A percentile compares a stretch with the other conserved stretches of the same genome.
These are phyloP conservation scores for Cryomyces minteri DNA, from an alignment of 495 filamentous ascomycete genomes.

Conservation along the genomic window DNA sequence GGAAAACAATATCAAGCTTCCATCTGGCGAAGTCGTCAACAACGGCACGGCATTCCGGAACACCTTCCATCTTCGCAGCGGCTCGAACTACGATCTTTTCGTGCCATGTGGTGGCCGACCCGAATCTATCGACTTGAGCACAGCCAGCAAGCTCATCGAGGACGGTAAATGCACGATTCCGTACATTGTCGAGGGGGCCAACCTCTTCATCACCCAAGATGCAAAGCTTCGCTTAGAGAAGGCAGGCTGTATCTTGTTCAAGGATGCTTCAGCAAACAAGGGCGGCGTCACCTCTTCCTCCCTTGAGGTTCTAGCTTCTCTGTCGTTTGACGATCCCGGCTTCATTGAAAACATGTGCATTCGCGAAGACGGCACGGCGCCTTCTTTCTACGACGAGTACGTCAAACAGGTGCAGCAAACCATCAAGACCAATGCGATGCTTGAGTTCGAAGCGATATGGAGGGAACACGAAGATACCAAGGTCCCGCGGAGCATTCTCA, in stretches of 20 bases:
- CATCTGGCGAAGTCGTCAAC: conserved; percentile 65
- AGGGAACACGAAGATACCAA: conserved; percentile 73
- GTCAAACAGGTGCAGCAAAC: conserved; percentile 79
- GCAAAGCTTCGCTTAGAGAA: conserved; percentile 88
- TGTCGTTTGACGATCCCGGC: conserved; percentile 77
- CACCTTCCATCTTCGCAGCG: conserved; percentile 76
- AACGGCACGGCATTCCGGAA: conserved; percentile 96
- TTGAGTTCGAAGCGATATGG: conserved; percentile 98
- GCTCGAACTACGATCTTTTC: conserved; percentile 64
- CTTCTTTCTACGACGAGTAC: conserved; percentile 81
- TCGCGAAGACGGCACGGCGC: conserved; percentile 52
- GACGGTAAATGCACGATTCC: conserved; percentile 71
- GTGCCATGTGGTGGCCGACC: conserved; percentile 94
- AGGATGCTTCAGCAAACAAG: conserved; percentile 97
- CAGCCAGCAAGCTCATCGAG: conserved; percentile 63
- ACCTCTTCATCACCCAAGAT: conserved; percentile 97
- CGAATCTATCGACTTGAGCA: conserved; percentile 86
- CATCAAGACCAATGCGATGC: conserved; percentile 71
- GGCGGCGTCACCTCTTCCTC: conserved; percentile 98
- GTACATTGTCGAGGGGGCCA: conserved; percentile 95
- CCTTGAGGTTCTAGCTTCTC: conserved; percentile 80
- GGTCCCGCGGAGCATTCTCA: conserved; percentile 60
- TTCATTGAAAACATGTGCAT: conserved; percentile 93
- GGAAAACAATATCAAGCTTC: conserved; percentile 68
- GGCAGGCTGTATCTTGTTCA: conserved; percentile 86